Evolutionary conservation across 352 stramenopile species (phyloP).

Genomic region (Pythium folliculosum): DNA sequence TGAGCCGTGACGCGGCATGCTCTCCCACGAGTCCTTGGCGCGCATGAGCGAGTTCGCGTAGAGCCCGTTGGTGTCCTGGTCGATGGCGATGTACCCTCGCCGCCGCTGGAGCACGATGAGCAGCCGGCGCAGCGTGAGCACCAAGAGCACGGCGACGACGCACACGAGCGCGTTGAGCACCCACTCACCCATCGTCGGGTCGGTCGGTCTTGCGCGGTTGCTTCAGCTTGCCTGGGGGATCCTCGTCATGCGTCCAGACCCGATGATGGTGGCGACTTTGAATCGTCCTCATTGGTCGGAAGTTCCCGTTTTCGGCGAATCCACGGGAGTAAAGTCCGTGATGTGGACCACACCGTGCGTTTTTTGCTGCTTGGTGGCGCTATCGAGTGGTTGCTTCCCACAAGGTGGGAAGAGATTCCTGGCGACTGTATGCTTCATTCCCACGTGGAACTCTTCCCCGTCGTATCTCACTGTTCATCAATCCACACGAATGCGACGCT

Average conservation of each 20-base stretch:
- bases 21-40: conserved; percentile 74
- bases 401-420: not conserved
- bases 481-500: conserved; percentile 17
- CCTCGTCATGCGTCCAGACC: no score
- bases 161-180: conserved; percentile 49
- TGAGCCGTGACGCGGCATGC: conserved; percentile 28
- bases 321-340: not conserved
- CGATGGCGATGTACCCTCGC: conserved; percentile 59
- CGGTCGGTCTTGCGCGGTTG: no score
- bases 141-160: conserved; percentile 44
- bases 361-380: conserved; percentile 19
- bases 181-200: conserved; percentile 16
- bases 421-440: no score
- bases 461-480: no score
- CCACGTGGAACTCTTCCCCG: no score
- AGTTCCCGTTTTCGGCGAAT: not conserved
- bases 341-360: conserved; percentile 16
- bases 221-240: no score
- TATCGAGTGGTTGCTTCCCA: conserved; percentile 2
- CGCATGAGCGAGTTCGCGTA: conserved; percentile 62
- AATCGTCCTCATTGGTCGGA: not conserved
- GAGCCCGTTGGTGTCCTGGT: conserved; percentile 66
- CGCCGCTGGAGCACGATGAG: conserved; percentile 47
- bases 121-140: conserved; percentile 45
- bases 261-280: no score